Conservation (phyloP, 768 basidiomycete species). For the Tulasnella calospora region DNA sequence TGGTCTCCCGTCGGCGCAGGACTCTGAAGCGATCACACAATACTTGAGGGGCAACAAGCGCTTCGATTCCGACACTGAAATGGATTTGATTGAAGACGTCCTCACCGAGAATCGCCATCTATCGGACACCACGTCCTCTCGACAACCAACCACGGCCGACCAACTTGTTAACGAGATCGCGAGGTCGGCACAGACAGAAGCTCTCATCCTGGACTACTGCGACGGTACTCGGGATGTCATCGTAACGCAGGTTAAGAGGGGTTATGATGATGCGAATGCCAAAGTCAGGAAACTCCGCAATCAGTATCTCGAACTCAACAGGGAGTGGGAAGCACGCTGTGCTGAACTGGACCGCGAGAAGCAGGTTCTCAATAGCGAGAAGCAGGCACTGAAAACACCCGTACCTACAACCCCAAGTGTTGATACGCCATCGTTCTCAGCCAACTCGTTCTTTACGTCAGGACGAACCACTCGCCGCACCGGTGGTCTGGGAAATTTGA, state of each 20-base stretch:
- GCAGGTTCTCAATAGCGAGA: slow-evolving; percentile 30
- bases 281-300: slow-evolving; percentile 55
- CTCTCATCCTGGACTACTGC: not conserved
- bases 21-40: not conserved
- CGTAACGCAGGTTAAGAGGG: not conserved
- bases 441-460: slow-evolving; percentile 27
- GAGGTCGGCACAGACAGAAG: not conserved
- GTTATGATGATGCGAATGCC: slow-evolving; percentile 30
- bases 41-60: slow-evolving; percentile 12
- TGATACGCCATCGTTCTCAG: slow-evolving; percentile 40
- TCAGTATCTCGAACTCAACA: slow-evolving; percentile 65
- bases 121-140: not conserved
- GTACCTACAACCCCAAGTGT: slow-evolving; percentile 33
- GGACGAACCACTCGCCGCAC: slow-evolving; percentile 69
- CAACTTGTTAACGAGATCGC: slow-evolving; percentile 16
- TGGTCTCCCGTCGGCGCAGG: not conserved
- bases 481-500: slow-evolving; percentile 50
- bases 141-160: slow-evolving; percentile 20
- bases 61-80: not conserved
- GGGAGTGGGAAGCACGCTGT: slow-evolving; percentile 70
- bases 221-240: not conserved
- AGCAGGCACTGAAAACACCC: slow-evolving; percentile 9
- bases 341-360: slow-evolving; percentile 52
- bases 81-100: slow-evolving; percentile 17
- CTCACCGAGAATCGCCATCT: slow-evolving; percentile 1